Evolutionary conservation across 2,329 filamentous ascomycete species (phyloP).

Genomic region (Aspergillus pseudoviridinutans): DNA sequence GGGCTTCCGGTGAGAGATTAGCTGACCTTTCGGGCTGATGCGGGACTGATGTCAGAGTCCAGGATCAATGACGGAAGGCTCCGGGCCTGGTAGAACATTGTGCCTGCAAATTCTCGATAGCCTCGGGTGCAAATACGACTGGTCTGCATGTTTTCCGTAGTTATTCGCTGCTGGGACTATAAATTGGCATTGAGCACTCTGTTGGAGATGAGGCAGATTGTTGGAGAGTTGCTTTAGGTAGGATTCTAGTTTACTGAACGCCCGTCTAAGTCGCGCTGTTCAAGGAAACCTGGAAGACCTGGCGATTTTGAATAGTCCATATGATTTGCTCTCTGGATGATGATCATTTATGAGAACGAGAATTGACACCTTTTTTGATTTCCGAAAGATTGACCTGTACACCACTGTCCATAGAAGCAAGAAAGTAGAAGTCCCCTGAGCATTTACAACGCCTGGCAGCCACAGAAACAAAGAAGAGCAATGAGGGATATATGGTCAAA

Average conservation of each 20-base stretch:
- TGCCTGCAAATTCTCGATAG: constrained; percentile 16
- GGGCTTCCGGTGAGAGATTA: constrained; percentile 28
- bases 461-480: constrained; percentile 2
- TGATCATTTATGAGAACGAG: not conserved
- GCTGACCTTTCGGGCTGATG: constrained; percentile 35
- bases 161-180: constrained; percentile 11
- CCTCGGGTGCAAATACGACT: constrained; percentile 16
- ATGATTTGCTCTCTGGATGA: not conserved
- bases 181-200: constrained; percentile 12
- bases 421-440: constrained; percentile 4
- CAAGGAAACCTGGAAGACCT: not conserved
- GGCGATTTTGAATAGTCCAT: not conserved
- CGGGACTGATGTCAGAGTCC: constrained; percentile 39
- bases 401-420: constrained; percentile 7
- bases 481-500: not conserved
- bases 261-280: too few species aligned
- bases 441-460: constrained; percentile 15
- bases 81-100: constrained; percentile 21
- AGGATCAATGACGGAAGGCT: constrained; percentile 26
- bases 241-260: not conserved
- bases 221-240: not conserved
- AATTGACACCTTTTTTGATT: not conserved
- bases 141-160: not conserved
- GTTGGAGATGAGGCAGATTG: not conserved
- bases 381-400: constrained; percentile 11